A percentile compares a stretch with the other conserved stretches of the same genome.
Conservation (phyloP, 176 grass and related monocot genomes). For the Metroxylon sagu region DNA sequence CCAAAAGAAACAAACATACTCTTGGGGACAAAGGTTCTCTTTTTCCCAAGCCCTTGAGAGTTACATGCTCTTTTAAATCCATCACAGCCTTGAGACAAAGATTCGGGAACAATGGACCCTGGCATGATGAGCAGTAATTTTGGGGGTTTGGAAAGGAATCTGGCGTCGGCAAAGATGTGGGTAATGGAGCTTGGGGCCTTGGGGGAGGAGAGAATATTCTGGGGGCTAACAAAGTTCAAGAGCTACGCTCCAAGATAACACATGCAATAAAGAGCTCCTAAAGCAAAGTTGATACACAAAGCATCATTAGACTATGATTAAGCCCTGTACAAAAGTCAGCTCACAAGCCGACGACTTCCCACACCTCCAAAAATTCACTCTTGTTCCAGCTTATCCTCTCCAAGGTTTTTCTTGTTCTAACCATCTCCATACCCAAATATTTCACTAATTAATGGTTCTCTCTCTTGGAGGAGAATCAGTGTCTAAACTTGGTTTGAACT, state of each 20-base stretch:
- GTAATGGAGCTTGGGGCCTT: background rate
- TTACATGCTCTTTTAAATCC: background rate
- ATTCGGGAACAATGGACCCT: background rate
- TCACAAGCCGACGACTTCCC: no score
- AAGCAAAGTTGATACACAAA: background rate
- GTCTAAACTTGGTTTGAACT: no score
- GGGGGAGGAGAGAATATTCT: constrained; percentile 10
- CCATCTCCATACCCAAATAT: no score
- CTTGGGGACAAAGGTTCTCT: no score
- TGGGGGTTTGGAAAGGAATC: constrained; percentile 9
- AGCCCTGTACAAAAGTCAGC: no score
- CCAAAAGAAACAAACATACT: no score
- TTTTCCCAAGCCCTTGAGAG: no score
- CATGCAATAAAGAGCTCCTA: background rate
- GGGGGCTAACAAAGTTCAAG: background rate
- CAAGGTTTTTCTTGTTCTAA: background rate
- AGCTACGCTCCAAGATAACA: constrained; percentile 5
- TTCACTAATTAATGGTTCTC: no score
- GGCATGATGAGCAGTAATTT: background rate
- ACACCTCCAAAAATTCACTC: no score
- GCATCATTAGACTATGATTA: background rate
- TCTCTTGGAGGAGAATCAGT: no score
- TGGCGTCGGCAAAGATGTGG: background rate
- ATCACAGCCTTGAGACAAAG: background rate
- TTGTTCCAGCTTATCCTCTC: no score